These are phyloP conservation scores for Taphrina sp. DNA, from an alignment of 1,139 yeast genomes.

Conservation along the genomic window DNA sequence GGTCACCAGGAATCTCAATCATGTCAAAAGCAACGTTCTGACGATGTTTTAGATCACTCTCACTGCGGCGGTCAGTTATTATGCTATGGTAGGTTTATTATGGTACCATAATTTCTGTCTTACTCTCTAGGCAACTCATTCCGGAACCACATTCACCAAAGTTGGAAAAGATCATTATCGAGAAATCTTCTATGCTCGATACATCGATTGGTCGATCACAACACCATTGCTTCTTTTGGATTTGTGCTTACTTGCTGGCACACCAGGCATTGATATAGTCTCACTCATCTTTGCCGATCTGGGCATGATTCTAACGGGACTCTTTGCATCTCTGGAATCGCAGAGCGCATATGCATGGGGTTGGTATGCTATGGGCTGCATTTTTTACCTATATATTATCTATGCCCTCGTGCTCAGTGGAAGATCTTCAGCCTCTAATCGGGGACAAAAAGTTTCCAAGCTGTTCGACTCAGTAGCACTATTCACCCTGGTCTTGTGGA, in stretches of 20 bases:
- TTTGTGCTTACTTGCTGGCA: conserved; percentile 41
- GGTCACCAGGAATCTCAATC: not conserved
- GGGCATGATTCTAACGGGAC: conserved; percentile 29
- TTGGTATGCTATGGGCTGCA: conserved; percentile 25
- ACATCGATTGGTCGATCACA: conserved; percentile 65
- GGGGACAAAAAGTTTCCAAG: conserved; percentile 25
- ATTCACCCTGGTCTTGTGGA: conserved; percentile 22
- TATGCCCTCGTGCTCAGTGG: conserved; percentile 15
- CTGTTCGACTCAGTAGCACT: conserved; percentile 23
- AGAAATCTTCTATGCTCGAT: conserved; percentile 65
- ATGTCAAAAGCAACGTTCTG: no score
- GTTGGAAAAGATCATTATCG: conserved; percentile 43
- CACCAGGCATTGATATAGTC: conserved; percentile 34
- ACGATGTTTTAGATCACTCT: conserved; percentile 25
- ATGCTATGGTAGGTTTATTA: conserved; percentile 18
- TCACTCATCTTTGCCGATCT: conserved; percentile 25
- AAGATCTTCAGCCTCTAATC: conserved; percentile 15
- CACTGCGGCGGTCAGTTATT: conserved; percentile 28
- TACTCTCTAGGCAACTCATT: conserved; percentile 12
- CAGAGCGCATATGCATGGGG: conserved; percentile 21
- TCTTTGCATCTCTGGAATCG: conserved; percentile 22
- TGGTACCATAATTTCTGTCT: not conserved
- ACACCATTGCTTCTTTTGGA: conserved; percentile 57
- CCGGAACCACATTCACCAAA: conserved; percentile 23
- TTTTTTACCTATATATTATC: conserved; percentile 25